These are phyloP conservation scores for Heritiera fomes DNA, from an alignment of 345 rosid species.

Conservation along the genomic window DNA sequence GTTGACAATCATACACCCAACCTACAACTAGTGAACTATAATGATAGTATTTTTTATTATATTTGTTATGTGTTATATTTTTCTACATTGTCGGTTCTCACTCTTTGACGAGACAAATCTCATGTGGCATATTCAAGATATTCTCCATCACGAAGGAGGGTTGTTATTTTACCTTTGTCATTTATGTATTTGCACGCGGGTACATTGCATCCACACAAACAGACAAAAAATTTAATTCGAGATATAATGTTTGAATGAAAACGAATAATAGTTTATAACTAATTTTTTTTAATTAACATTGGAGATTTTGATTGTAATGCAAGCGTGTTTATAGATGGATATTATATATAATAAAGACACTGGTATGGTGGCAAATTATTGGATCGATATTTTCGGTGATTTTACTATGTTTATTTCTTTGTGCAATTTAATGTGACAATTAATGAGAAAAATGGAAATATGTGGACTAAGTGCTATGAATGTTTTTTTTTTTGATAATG, in stretches of 20 bases:
- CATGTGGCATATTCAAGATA: not conserved
- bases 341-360: too few species aligned
- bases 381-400: too few species aligned
- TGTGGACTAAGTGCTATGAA: not conserved
- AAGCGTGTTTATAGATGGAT: too few species aligned
- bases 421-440: not conserved
- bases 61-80: not conserved
- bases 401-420: too few species aligned
- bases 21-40: not conserved
- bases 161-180: not conserved
- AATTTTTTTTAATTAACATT: too few species aligned
- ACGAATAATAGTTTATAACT: too few species aligned
- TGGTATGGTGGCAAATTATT: too few species aligned
- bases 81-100: not conserved
- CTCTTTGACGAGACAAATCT: not conserved
- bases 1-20: not conserved
- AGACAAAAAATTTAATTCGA: too few species aligned
- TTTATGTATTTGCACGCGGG: not conserved
- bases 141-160: not conserved
- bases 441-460: not conserved
- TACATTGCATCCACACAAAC: too few species aligned
- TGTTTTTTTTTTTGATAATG: too few species aligned
- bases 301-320: too few species aligned
- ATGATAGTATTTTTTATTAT: not conserved
- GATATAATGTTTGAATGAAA: too few species aligned